Conservation (phyloP, 2,329 filamentous ascomycete species). For the Westerdykella sp. region DNA sequence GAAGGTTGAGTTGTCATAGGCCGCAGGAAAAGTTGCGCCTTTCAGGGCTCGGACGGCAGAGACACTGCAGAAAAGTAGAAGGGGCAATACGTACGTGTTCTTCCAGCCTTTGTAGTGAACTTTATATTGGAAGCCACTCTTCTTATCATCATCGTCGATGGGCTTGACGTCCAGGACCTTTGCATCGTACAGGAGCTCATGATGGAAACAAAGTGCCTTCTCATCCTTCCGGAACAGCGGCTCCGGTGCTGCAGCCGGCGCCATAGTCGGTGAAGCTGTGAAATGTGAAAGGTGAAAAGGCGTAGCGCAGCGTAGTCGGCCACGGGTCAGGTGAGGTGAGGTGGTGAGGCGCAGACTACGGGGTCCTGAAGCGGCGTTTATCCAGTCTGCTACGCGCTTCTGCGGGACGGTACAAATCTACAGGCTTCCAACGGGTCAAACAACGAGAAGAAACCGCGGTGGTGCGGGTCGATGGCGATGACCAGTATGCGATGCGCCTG, state of each 20-base stretch:
- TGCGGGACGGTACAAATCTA: too few species aligned
- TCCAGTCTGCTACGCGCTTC: too few species aligned
- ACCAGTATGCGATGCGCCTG: neutral
- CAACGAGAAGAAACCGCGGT: neutral
- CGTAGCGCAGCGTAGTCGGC: neutral
- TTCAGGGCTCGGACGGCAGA: neutral
- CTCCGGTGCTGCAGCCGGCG: conserved; percentile 52
- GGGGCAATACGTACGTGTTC: conserved; percentile 62
- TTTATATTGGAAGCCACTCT: conserved; percentile 75
- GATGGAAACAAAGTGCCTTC: conserved; percentile 92
- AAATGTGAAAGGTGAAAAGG: conserved; percentile 8
- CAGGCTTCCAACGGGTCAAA: neutral
- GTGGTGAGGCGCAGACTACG: neutral
- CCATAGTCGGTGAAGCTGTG: conserved; percentile 20
- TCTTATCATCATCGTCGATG: conserved; percentile 58
- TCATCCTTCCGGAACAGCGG: conserved; percentile 68
- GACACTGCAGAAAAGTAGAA: conserved; percentile 1
- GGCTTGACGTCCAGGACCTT: conserved; percentile 78
- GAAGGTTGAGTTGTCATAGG: conserved; percentile 1
- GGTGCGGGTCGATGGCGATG: neutral
- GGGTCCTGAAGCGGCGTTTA: too few species aligned
- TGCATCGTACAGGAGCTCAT: conserved; percentile 94
- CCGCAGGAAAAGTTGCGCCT: neutral
- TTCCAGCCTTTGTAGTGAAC: conserved; percentile 99
- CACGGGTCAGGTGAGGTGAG: neutral